Evolutionary conservation across 2,329 filamentous ascomycete genomes (phyloP).

Genomic region (Chalara sp.): DNA sequence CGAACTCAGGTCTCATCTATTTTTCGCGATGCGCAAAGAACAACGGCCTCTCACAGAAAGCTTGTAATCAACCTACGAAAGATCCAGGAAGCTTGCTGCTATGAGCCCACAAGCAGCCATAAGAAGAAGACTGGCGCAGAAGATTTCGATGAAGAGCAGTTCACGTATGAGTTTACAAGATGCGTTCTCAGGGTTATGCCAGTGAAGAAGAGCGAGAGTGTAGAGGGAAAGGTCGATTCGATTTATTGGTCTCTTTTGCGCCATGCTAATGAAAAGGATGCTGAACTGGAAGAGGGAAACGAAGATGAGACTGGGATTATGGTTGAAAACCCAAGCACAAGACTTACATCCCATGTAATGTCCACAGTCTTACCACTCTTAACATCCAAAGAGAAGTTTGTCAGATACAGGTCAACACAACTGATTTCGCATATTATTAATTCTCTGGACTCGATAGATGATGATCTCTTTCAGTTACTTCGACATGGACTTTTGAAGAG

Average conservation of each 20-base stretch:
- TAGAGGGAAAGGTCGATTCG: slow-evolving; percentile 79
- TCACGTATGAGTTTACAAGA: slow-evolving; percentile 78
- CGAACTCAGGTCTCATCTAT: slow-evolving; percentile 67
- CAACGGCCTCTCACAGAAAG: slow-evolving; percentile 84
- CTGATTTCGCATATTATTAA: slow-evolving; percentile 88
- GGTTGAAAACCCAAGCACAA: slow-evolving; percentile 76
- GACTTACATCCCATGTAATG: slow-evolving; percentile 70
- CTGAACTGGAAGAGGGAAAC: slow-evolving; percentile 53
- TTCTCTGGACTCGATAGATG: slow-evolving; percentile 84
- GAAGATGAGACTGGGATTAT: slow-evolving; percentile 65
- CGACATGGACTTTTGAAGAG: slow-evolving; percentile 74
- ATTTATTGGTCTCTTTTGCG: slow-evolving; percentile 85
- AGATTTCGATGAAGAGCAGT: slow-evolving; percentile 77
- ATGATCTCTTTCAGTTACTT: slow-evolving; percentile 80
- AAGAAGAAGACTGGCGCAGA: slow-evolving; percentile 46
- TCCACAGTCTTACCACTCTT: slow-evolving; percentile 69
- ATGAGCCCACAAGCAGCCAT: slow-evolving; percentile 49
- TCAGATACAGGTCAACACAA: slow-evolving; percentile 85
- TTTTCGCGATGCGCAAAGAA: slow-evolving; percentile 79
- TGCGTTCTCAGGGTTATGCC: slow-evolving; percentile 77
- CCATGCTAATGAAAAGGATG: slow-evolving; percentile 64
- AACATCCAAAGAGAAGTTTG: slow-evolving; percentile 82
- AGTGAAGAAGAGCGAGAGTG: slow-evolving; percentile 85
- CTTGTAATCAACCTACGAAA: slow-evolving; percentile 82
- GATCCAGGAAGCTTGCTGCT: slow-evolving; percentile 79